Base-by-base conservation (phyloP, 805 yeast species). In the Candida odintsovae region DNA sequence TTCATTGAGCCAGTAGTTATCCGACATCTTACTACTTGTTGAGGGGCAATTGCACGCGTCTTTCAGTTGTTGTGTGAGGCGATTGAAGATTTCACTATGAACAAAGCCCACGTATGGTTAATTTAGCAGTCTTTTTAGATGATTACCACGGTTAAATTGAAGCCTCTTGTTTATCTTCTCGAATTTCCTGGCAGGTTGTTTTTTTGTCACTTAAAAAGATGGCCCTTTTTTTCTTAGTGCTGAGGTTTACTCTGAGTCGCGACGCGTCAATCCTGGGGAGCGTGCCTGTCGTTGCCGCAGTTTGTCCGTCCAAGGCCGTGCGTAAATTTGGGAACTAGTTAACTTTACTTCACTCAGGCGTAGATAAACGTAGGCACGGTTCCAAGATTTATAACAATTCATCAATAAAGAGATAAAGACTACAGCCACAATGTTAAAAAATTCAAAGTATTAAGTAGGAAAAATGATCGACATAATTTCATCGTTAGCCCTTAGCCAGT, bases 1-100 rank as follows among this genome's bases (percentile, higher is more conserved):
- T 39, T 59, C 63, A 33, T 50, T 55, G 42, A 54, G 50, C 63
- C 64, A 59, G 53, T 56, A 59, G 41, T 55, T 53, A 38, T 57
- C 62, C 15, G 58, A 46, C 64, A 59, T 59, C 13, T 38, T 20
- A 12, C 11, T n/a, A n/a, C 20, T 8, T 16, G 16, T 16, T 35
- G 20, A 22, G 40, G 26, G 20, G 21, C 19, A 18, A 16, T 5
- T 33, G 4, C 20, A 16, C 36, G 20, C 20, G 36, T 33, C 6
- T 33, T 5, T n/a, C 11, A 9, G 20, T 16, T 8, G 13, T 9
- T 9, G 18, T 33, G 12, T 33, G 20, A 33, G 36, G 13, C 36
- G 16, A 33, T 33, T 16, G 36, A 12, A 13, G 3, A 11, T 13
- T 28, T 28, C n/a, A 28, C n/a, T 15, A 28, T 28, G 31, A 28